These are phyloP conservation scores for Arthrocladium fulminans DNA, from an alignment of 2,329 filamentous ascomycete genomes.

Conservation along the genomic window DNA sequence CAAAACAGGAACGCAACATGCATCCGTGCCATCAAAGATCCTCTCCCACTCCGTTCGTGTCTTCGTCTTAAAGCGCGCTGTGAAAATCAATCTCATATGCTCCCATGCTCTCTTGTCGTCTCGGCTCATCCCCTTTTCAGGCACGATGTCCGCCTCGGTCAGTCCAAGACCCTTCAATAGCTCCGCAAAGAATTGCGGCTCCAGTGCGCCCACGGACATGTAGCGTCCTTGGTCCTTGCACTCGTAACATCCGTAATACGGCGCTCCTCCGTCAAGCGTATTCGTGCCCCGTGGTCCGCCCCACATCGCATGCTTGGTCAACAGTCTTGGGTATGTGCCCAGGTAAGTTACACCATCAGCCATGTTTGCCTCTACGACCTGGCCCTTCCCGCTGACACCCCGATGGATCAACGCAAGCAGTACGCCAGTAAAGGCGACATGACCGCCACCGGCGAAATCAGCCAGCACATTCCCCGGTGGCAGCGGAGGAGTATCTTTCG, in stretches of 20 bases:
- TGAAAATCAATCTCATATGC: slow-evolving; percentile 53
- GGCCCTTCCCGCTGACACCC: slow-evolving; percentile 51
- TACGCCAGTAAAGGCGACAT: slow-evolving; percentile 71
- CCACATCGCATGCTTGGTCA: slow-evolving; percentile 56
- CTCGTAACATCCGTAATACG: slow-evolving; percentile 84
- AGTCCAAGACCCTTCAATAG: slow-evolving; percentile 62
- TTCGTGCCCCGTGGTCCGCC: slow-evolving; percentile 61
- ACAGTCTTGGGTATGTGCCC: slow-evolving; percentile 65
- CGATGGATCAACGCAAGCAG: slow-evolving; percentile 60
- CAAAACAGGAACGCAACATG: slow-evolving; percentile 83
- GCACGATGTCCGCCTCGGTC: slow-evolving; percentile 34
- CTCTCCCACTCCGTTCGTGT: slow-evolving; percentile 72
- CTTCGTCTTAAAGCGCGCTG: slow-evolving; percentile 56
- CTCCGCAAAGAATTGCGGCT: slow-evolving; percentile 71
- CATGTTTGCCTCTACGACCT: slow-evolving; percentile 95
- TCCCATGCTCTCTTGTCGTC: slow-evolving; percentile 60
- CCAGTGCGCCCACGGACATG: slow-evolving; percentile 83
- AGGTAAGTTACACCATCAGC: slow-evolving; percentile 80
- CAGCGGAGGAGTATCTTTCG: slow-evolving; percentile 56
- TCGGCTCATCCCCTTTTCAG: slow-evolving; percentile 39
- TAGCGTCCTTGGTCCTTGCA: slow-evolving; percentile 63
- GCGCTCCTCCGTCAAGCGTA: slow-evolving; percentile 71
- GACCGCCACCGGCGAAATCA: slow-evolving; percentile 86
- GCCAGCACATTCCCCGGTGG: slow-evolving; percentile 76
- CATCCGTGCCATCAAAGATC: slow-evolving; percentile 83